These are phyloP conservation scores for Umbelopsis vinacea DNA, from an alignment of 192 early-diverging fungal genomes.

Conservation along the genomic window DNA sequence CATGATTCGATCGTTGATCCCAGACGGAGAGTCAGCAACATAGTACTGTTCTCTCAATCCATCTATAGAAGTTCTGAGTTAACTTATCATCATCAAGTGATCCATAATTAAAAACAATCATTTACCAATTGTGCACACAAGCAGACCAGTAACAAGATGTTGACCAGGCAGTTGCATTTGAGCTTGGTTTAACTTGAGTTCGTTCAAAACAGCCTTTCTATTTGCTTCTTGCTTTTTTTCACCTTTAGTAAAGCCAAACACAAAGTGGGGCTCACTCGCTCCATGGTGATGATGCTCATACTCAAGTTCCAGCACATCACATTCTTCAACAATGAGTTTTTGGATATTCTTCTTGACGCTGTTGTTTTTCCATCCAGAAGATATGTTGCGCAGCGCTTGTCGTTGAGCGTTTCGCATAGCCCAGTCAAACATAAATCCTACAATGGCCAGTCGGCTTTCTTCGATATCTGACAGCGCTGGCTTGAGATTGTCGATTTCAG, in stretches of 20 bases:
- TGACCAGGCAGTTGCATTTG: slow-evolving; percentile 6
- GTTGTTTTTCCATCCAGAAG: slow-evolving; percentile 56
- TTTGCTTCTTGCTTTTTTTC: slow-evolving; percentile 6
- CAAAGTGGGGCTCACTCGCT: slow-evolving; percentile 40
- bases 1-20: slow-evolving; percentile 39
- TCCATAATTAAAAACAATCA: not conserved
- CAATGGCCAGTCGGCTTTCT: slow-evolving; percentile 24
- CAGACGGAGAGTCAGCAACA: slow-evolving; percentile 45
- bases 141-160: slow-evolving; percentile 30
- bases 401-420: slow-evolving; percentile 46
- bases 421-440: slow-evolving; percentile 53
- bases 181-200: slow-evolving; percentile 5
- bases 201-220: not conserved
- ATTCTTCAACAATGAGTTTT: slow-evolving; percentile 36
- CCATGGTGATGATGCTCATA: slow-evolving; percentile 47
- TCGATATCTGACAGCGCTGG: slow-evolving; percentile 17
- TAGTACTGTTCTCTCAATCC: slow-evolving; percentile 52
- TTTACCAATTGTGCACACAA: slow-evolving; percentile 53
- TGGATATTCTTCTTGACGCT: slow-evolving; percentile 36
- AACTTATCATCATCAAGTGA: not conserved
- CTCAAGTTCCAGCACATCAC: slow-evolving; percentile 43
- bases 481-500: slow-evolving; percentile 26
- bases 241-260: slow-evolving; percentile 5
- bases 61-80: slow-evolving; percentile 44
- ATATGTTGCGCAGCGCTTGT: slow-evolving; percentile 46